Evolutionary conservation across 257 asterid genomes (phyloP).

Genomic region (Lycium barbarum): DNA sequence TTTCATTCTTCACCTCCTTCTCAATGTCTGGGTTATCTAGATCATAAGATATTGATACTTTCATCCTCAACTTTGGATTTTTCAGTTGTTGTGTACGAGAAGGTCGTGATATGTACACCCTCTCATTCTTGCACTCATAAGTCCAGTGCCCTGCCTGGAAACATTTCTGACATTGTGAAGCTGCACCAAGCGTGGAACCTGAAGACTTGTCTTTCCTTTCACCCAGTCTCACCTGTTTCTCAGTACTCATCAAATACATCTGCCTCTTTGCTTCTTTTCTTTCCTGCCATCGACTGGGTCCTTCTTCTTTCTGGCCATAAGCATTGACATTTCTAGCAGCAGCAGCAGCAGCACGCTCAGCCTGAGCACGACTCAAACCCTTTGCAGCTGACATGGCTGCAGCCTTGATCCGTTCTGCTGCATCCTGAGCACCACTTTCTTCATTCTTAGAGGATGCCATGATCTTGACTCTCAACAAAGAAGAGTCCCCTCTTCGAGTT

Average conservation of each 20-base stretch:
- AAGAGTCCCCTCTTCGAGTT: not conserved
- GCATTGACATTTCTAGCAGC: conserved; percentile 96
- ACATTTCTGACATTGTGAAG: conserved; percentile 93
- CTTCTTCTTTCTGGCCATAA: conserved; percentile 98
- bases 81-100: conserved; percentile 91
- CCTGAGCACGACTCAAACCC: conserved; percentile 99
- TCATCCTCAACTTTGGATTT: conserved; percentile 92
- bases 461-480: not conserved
- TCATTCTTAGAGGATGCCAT: conserved; percentile 61
- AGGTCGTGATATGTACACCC: conserved; percentile 91
- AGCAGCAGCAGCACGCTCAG: conserved; percentile 95
- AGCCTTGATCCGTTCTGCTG: conserved; percentile 86
- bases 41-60: conserved; percentile 63
- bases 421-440: conserved; percentile 69
- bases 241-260: conserved; percentile 96
- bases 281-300: conserved; percentile 99
- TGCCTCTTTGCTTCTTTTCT: conserved; percentile 99
- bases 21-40: conserved; percentile 64
- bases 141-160: conserved; percentile 96
- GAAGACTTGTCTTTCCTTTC: conserved; percentile 83
- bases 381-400: conserved; percentile 92
- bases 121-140: conserved; percentile 89
- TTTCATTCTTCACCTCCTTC: conserved; percentile 53
- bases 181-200: conserved; percentile 46
- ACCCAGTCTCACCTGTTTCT: conserved; percentile 90